A percentile compares a stretch with the other conserved stretches of the same genome.
Evolutionary conservation across 768 basidiomycete genomes (phyloP).

Genomic region (Tephrocybe rancida): DNA sequence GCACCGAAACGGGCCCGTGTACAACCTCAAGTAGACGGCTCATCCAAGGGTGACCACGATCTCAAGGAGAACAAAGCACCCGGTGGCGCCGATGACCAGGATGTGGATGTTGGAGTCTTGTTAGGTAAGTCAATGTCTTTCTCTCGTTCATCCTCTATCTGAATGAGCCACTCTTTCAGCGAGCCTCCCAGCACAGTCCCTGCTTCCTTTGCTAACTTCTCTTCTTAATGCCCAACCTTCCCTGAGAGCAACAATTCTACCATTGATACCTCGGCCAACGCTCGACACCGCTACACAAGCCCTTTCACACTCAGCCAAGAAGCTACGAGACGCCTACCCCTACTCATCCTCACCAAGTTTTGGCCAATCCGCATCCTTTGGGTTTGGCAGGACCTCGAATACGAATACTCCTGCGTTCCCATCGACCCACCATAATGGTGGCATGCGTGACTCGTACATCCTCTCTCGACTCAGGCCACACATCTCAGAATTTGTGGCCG

Average conservation of each 20-base stretch:
- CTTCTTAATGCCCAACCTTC: constrained; percentile 69
- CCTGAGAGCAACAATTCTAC: constrained; percentile 70
- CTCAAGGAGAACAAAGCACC: constrained; percentile 52
- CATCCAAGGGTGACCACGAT: constrained; percentile 41
- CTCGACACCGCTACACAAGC: constrained; percentile 74
- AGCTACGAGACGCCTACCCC: constrained; percentile 80
- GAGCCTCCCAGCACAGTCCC: constrained; percentile 75
- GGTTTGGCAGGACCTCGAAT: constrained; percentile 30
- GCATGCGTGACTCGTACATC: constrained; percentile 84
- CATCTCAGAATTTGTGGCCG: constrained; percentile 75
- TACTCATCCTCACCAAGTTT: constrained; percentile 61
- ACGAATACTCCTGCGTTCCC: constrained; percentile 25
- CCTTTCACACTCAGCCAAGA: constrained; percentile 67
- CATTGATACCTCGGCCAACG: constrained; percentile 84
- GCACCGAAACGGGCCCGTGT: constrained; percentile 69
- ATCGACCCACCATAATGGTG: constrained; percentile 34
- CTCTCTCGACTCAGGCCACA: constrained; percentile 73
- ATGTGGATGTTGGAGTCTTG: constrained; percentile 79
- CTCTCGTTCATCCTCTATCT: constrained; percentile 3
- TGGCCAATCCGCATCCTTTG: constrained; percentile 29
- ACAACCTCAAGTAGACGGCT: constrained; percentile 29
- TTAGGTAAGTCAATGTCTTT: constrained; percentile 56
- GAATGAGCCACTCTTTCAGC: constrained; percentile 47
- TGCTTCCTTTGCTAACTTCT: constrained; percentile 72
- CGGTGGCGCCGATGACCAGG: constrained; percentile 46